Base-by-base conservation (phyloP, 2,329 filamentous ascomycete species). In the Penicillium sp. region DNA sequence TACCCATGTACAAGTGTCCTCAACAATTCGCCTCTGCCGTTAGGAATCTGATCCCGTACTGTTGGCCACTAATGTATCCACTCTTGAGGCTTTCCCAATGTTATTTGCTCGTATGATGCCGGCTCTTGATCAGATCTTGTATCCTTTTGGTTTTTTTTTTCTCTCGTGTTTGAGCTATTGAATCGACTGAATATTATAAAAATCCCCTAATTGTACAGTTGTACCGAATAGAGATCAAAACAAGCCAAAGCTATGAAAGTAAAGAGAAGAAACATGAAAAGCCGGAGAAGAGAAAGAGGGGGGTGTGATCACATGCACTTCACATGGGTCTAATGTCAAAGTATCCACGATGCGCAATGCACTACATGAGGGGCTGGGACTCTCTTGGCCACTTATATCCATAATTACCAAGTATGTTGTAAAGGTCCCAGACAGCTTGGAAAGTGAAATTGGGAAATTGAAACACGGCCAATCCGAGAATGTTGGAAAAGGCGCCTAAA, bases 51-150 rank as follows among this genome's bases (percentile, higher is more conserved):
- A 32, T 35, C 30, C 30, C 14, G 27, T 53, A 19, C 23, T 19
- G 49, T 56, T 53, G 42, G 42, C 43, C 27, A 26, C 41, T 16
- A 30, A n/a, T 14, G 47, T 52, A 52, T 52, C 49, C 49, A 52
- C 49, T 47, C 34, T 38, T 7, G 35, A 16, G 11, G 32, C 27
- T 27, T 26, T 8, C 14, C 14, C 34, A 11, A 34, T 46, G 32
- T 32, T 10, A 34, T 13, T 34, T 2, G 11, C 49, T 52, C 35
- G 51, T 50, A 54, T 39, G 35, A 55, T 34, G 34, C n/a, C 14
- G 23, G 18, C n/a, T 34, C 32, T 13, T 38, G 23, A 23, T 23
- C n/a, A 9, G 19, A 13, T 23, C 29, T 11, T n/a, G n/a, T n/a
- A n/a, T n/a, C n/a, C n/a, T n/a, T n/a, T n/a, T n/a, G n/a, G n/a